A percentile compares a stretch with the other conserved stretches of the same genome.
Evolutionary conservation across 1,284 basidiomycete genomes (phyloP).

Genomic region (Leccinum pachyderme): DNA sequence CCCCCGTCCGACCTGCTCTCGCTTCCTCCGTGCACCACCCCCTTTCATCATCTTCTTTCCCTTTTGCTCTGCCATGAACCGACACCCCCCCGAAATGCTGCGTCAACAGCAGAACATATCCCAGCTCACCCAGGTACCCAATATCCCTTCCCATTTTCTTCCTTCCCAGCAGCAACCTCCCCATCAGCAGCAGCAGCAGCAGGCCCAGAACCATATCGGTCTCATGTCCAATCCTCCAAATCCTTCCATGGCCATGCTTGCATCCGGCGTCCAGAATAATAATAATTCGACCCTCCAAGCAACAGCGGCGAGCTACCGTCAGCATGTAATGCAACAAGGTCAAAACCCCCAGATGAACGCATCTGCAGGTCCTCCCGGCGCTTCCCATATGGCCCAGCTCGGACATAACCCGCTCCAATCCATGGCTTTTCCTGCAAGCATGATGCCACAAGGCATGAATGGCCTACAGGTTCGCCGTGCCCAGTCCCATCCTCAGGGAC

Average conservation of each 20-base stretch:
- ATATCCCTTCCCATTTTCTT: conserved; percentile 39
- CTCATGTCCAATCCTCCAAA: conserved; percentile 30
- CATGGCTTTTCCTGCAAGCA: conserved; percentile 41
- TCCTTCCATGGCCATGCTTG: conserved; percentile 30
- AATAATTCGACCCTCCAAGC: conserved; percentile 15
- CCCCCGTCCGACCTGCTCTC: conserved; percentile 8
- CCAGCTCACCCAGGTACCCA: conserved; percentile 41
- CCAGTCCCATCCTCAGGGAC: conserved; percentile 46
- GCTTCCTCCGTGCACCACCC: conserved; percentile 1
- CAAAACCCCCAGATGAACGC: conserved; percentile 42
- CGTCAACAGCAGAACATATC: conserved; percentile 41
- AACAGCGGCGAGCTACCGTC: conserved; percentile 28
- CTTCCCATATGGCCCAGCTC: conserved; percentile 40
- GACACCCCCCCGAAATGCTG: conserved; percentile 42
- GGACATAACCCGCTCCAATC: conserved; percentile 36
- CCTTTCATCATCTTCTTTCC: conserved; percentile 7
- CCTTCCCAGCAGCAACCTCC: conserved; percentile 40
- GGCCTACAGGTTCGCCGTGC: conserved; percentile 45
- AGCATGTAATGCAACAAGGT: conserved; percentile 29
- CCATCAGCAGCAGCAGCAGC: conserved; percentile 36
- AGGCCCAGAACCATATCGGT: conserved; percentile 29
- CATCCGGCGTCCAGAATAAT: conserved; percentile 22
- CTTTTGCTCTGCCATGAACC: conserved; percentile 35
- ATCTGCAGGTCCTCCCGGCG: conserved; percentile 32
- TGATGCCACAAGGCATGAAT: conserved; percentile 37